Conservation (phyloP, 2,329 filamentous ascomycete genomes). For the Pseudopithomyces maydicus region DNA sequence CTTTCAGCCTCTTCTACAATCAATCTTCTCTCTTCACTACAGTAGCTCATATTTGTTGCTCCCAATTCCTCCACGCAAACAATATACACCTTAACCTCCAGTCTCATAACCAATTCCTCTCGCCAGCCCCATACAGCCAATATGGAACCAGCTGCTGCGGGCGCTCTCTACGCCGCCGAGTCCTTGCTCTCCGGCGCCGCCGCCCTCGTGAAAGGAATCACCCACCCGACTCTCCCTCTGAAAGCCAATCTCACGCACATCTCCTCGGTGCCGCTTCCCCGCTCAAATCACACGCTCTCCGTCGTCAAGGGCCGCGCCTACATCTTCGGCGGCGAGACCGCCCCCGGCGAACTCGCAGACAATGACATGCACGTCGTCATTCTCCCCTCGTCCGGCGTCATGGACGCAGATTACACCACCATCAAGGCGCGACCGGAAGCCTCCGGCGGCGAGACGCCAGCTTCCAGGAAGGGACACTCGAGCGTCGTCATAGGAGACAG, state of each 20-base stretch:
- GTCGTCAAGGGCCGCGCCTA: conserved; percentile 60
- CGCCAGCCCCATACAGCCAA: not conserved
- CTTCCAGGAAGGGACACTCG: conserved; percentile 48
- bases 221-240: conserved; percentile 57
- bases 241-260: conserved; percentile 58
- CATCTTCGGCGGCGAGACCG: conserved; percentile 58
- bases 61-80: not conserved
- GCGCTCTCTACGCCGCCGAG: conserved; percentile 45
- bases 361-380: conserved; percentile 60
- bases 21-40: not conserved
- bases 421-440: conserved; percentile 37
- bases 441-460: conserved; percentile 42
- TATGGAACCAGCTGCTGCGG: conserved; percentile 46
- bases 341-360: conserved; percentile 49
- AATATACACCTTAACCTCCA: not conserved
- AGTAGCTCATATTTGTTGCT: not conserved
- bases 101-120: not conserved
- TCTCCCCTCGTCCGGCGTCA: conserved; percentile 52
- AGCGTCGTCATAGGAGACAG: conserved; percentile 49
- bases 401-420: conserved; percentile 48
- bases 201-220: conserved; percentile 54
- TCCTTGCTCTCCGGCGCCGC: conserved; percentile 46
- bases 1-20: not conserved
- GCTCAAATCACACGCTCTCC: conserved; percentile 58
- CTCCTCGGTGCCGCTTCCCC: conserved; percentile 50